Evolutionary conservation across 306 rosid genomes (phyloP).

Genomic region (Quercus gilva): DNA sequence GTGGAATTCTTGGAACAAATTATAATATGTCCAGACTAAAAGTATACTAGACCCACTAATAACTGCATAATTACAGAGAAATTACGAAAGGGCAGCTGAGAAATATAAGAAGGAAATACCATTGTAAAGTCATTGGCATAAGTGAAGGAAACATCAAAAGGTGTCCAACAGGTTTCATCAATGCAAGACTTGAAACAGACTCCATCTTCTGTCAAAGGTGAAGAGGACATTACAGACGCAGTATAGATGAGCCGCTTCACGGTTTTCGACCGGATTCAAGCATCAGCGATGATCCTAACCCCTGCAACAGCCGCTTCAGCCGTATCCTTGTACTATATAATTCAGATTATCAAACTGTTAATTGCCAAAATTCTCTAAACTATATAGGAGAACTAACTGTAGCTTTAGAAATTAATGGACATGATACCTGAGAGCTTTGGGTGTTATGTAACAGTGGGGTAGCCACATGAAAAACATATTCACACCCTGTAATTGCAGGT

Average conservation of each 20-base stretch:
- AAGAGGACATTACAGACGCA: slow-evolving; percentile 36
- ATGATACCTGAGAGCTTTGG: slow-evolving; percentile 34
- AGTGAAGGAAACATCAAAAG: slow-evolving; percentile 21
- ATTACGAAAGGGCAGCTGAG: neutral
- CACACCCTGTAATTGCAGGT: slow-evolving; percentile 40
- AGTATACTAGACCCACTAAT: neutral
- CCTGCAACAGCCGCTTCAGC: slow-evolving; percentile 41
- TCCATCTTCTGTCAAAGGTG: slow-evolving; percentile 41
- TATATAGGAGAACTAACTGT: neutral
- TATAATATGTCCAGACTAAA: too few relatives aligned
- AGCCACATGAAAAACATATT: slow-evolving; percentile 53
- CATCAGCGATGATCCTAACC: slow-evolving; percentile 24
- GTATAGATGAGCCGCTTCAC: slow-evolving; percentile 55
- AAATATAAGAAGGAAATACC: slow-evolving; percentile 6
- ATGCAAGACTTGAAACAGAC: slow-evolving; percentile 24
- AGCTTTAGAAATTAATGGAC: neutral
- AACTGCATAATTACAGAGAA: neutral
- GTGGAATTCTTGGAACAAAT: too few relatives aligned
- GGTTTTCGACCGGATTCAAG: slow-evolving; percentile 32
- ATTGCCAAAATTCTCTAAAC: neutral
- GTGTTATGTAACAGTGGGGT: slow-evolving; percentile 29
- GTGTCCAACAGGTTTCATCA: slow-evolving; percentile 60
- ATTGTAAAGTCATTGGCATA: neutral
- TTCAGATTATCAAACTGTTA: neutral
- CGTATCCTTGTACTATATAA: slow-evolving; percentile 28